Base-by-base conservation (phyloP, 768 basidiomycete species). In the Glaciozyma antarctica region DNA sequence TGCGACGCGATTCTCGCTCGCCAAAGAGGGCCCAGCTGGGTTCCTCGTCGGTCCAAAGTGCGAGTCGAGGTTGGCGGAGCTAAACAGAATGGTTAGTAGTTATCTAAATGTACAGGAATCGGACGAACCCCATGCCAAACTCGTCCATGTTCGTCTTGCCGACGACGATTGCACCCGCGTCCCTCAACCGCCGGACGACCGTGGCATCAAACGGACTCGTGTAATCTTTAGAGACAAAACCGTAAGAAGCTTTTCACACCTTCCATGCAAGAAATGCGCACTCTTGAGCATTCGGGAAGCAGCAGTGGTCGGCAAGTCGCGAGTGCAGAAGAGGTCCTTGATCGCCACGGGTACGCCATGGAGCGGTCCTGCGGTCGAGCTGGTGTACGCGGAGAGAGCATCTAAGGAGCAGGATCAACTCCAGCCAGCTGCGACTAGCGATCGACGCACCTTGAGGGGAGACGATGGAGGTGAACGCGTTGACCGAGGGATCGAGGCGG, bases 71-170 rank as follows among this genome's bases (percentile, higher is more conserved):
- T 90, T 93, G 67, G 88, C 78, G 3, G 91, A 97, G 22, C 88
- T 90, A 66, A 48, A 70, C 16, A 64, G 68, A 41, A 0, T 22
- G 30, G 28, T 26, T 22, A 43, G 38, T 45, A 55, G 30, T 13
- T 10, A 16, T 26, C n/a, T 28, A 26, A 10, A 28, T 9, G 22
- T 2, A 26, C n/a, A 9, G 56, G 16, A 61, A 41, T 5, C 13
- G 4, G 48, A 77, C 84, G 24, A 64, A 92, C 87, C 94, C 94
- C 94, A 98, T 98, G 1, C 94, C 94, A 77, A 98, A 98, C 77
- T 98, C 93, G 75, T 99, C 94, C 76, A 90, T 90, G 74, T 94
- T 93, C 1, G 92, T 86, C 77, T 95, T 95, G 1, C 91, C 94
- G 2, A 87, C 73, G 16, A 97, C 81, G 22, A 83, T 76, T 0